A percentile compares a stretch with the other conserved stretches of the same genome.
phyloP scores from a whole-genome alignment of 371 early-diverging fungal species.

The Rhizomucor miehei region DNA sequence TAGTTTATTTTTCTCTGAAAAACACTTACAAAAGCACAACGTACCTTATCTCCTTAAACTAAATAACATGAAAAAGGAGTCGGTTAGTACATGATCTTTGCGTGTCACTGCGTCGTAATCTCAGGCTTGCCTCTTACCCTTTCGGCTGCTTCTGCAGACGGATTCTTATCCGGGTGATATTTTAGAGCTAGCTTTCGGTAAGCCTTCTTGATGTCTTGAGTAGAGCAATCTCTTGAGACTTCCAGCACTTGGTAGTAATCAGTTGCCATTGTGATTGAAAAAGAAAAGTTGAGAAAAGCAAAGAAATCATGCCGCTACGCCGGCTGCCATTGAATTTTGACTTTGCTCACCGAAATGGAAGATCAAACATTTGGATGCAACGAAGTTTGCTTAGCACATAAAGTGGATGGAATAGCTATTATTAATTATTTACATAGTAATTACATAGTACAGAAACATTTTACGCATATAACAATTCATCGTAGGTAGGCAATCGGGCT shows the following conservation, averaged over 20 bases:
- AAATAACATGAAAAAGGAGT: conserved; percentile 31
- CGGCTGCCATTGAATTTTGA: too few relatives aligned
- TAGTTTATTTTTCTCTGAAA: background rate
- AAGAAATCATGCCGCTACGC: background rate
- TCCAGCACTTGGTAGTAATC: conserved; percentile 29
- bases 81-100: background rate
- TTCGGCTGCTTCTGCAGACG: conserved; percentile 39
- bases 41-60: conserved; percentile 51
- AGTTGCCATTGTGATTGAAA: background rate
- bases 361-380: too few relatives aligned
- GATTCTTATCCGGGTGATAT: conserved; percentile 79
- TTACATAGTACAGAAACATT: too few relatives aligned
- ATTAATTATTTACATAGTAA: too few relatives aligned
- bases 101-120: conserved; percentile 22
- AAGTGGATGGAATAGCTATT: too few relatives aligned
- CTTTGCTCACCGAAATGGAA: too few relatives aligned
- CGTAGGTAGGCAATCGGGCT: conserved; percentile 19
- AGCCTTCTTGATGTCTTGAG: conserved; percentile 73
- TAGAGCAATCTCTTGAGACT: conserved; percentile 18
- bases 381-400: too few relatives aligned
- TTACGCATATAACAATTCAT: conserved; percentile 14
- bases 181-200: conserved; percentile 80
- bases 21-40: background rate
- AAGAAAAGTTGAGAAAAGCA: background rate
- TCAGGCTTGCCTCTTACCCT: conserved; percentile 24